phyloP scores from a whole-genome alignment of 1,139 yeast species.

The Scheffersomyces insectosa region DNA sequence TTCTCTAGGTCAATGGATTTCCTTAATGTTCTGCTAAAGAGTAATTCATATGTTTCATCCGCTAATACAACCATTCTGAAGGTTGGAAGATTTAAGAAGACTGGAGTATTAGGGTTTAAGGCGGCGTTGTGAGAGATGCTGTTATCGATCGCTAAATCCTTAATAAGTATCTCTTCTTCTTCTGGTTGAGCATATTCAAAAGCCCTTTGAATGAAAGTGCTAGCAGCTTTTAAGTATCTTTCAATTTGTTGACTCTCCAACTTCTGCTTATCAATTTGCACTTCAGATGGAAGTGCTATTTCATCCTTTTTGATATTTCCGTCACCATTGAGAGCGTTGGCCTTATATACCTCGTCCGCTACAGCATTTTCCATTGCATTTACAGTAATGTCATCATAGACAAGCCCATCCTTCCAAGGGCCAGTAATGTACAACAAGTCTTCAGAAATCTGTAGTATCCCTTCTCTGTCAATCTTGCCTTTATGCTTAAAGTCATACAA shows the following conservation, averaged over 20 bases:
- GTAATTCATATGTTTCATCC: conserved; percentile 86
- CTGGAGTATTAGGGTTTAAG: conserved; percentile 75
- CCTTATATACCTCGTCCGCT: conserved; percentile 56
- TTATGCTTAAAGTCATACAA: conserved; percentile 65
- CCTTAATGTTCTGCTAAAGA: conserved; percentile 70
- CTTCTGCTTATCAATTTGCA: conserved; percentile 60
- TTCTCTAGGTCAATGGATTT: conserved; percentile 68
- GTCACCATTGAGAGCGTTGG: conserved; percentile 20
- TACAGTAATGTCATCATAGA: conserved; percentile 62
- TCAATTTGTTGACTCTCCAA: conserved; percentile 74
- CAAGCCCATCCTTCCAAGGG: conserved; percentile 74
- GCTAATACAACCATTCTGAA: conserved; percentile 94
- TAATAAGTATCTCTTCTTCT: conserved; percentile 46
- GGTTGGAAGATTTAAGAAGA: conserved; percentile 77
- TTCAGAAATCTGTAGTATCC: conserved; percentile 81
- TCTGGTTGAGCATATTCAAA: conserved; percentile 86
- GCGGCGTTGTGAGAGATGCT: conserved; percentile 66
- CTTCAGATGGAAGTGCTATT: conserved; percentile 49
- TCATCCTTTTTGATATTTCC: conserved; percentile 14
- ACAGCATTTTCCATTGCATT: conserved; percentile 62
- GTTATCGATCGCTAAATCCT: conserved; percentile 41
- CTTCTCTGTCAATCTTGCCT: conserved; percentile 73
- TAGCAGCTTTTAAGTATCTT: conserved; percentile 82
- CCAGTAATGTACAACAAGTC: conserved; percentile 78
- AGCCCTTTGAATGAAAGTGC: conserved; percentile 81